phyloP scores from a whole-genome alignment of 331 rosid species.

The Phaseolus coccineus region DNA sequence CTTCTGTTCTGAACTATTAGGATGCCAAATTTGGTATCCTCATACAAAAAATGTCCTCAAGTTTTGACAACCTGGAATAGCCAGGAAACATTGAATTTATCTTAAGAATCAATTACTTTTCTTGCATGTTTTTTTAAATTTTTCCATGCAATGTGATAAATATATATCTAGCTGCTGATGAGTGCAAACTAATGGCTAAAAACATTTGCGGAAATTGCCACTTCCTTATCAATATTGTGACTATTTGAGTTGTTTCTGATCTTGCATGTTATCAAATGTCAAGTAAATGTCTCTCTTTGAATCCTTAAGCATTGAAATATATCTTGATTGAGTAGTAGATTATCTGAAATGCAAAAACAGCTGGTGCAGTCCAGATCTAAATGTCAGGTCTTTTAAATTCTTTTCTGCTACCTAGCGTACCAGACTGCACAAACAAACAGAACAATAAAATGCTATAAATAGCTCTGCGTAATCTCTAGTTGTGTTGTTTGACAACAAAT shows the following conservation, averaged over 20 bases:
- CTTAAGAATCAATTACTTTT: neutral
- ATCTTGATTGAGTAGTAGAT: constrained; percentile 12
- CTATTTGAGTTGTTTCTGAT: constrained; percentile 13
- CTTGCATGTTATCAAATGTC: constrained; percentile 23
- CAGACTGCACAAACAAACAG: neutral
- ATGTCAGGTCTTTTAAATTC: neutral
- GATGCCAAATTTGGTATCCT: constrained; percentile 36
- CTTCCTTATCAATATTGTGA: constrained; percentile 20
- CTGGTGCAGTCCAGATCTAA: neutral
- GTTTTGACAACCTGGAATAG: constrained; percentile 29
- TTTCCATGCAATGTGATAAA: constrained; percentile 4
- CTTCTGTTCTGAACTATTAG: constrained; percentile 28
- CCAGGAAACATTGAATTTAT: neutral
- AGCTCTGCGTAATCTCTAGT: neutral
- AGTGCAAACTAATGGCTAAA: constrained; percentile 4
- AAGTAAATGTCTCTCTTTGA: constrained; percentile 18
- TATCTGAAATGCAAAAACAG: constrained; percentile 22
- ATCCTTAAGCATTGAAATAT: constrained; percentile 3
- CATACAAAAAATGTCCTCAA: neutral
- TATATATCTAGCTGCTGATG: constrained; percentile 26
- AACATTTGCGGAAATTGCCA: constrained; percentile 3
- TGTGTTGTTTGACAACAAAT: constrained; percentile 1
- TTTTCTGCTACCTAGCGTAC: constrained; percentile 23
- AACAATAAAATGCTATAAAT: neutral
- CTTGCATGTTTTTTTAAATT: constrained; percentile 17